Conservation (phyloP, 768 basidiomycete species). For the Auriscalpium vulgare region DNA sequence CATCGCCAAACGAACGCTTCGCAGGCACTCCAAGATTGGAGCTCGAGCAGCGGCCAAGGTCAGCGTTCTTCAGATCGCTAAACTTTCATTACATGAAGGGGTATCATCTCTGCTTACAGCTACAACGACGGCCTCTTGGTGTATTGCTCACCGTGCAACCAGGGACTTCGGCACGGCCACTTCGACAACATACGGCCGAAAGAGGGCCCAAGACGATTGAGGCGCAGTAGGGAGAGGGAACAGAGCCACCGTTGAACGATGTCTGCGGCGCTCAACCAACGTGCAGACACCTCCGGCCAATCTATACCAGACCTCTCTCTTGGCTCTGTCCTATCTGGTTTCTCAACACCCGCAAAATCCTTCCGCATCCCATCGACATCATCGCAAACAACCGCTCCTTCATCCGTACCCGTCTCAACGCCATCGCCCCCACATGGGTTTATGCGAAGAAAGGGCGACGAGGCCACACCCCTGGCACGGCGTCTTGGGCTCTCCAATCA, state of each 20-base stretch:
- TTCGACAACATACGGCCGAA: too few relatives aligned
- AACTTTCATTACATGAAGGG: too few relatives aligned
- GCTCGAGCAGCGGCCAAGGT: too few relatives aligned
- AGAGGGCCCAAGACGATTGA: too few relatives aligned
- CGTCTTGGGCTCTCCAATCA: constrained; percentile 7
- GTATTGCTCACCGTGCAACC: too few relatives aligned
- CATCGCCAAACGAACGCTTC: too few relatives aligned
- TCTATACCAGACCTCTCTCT: constrained; percentile 18
- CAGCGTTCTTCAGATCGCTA: too few relatives aligned
- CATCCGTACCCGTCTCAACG: constrained; percentile 15
- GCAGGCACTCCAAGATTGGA: too few relatives aligned
- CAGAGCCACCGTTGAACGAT: background rate
- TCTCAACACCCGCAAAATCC: constrained; percentile 17
- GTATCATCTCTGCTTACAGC: too few relatives aligned
- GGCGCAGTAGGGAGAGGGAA: too few relatives aligned
- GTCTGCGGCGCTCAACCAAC: constrained; percentile 9
- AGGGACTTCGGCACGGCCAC: too few relatives aligned
- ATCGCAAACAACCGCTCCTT: constrained; percentile 15
- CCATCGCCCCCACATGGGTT: constrained; percentile 15
- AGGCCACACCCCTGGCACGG: constrained; percentile 8
- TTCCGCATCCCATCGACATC: constrained; percentile 14
- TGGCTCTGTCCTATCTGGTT: constrained; percentile 13
- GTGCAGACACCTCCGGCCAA: constrained; percentile 9
- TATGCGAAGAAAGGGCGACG: constrained; percentile 8
- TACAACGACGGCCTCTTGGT: too few relatives aligned